These are phyloP conservation scores for Lophiostoma macrostomum DNA, from an alignment of 495 filamentous ascomycete species.

Conservation along the genomic window DNA sequence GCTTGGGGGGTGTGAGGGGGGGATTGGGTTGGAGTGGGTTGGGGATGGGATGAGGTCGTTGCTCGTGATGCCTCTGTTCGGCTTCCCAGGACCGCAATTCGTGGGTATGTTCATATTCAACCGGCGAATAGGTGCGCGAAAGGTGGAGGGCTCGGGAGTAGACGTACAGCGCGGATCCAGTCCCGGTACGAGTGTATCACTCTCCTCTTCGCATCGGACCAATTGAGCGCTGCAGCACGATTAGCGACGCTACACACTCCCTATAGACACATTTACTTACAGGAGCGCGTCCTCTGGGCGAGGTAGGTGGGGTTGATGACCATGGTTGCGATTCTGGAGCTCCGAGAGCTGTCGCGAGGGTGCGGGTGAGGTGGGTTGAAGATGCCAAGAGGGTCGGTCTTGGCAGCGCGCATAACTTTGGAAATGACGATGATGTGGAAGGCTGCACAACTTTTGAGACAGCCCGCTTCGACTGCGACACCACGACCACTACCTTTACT, in stretches of 20 bases:
- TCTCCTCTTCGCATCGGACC: conserved; percentile 75
- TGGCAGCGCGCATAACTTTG: no score
- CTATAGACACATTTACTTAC: conserved; percentile 46
- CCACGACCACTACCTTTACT: neutral
- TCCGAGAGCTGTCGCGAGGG: neutral
- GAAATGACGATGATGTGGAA: no score
- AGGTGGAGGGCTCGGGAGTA: neutral
- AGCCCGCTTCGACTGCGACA: no score
- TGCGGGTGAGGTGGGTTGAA: conserved; percentile 15
- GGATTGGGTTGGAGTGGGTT: no score
- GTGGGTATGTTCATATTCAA: no score
- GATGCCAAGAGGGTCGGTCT: conserved; percentile 17
- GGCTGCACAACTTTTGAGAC: no score
- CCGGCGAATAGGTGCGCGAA: neutral
- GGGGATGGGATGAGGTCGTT: no score
- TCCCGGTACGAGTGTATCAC: conserved; percentile 84
- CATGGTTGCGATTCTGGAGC: conserved; percentile 45
- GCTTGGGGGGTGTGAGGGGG: no score
- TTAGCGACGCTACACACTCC: neutral
- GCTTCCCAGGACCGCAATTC: no score
- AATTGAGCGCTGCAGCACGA: conserved; percentile 67
- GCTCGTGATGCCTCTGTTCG: no score
- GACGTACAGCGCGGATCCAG: conserved; percentile 89
- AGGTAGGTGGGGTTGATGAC: conserved; percentile 91
- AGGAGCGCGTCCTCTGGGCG: conserved; percentile 82